phyloP scores from a whole-genome alignment of 495 filamentous ascomycete genomes.

The Neurospora sp. region DNA sequence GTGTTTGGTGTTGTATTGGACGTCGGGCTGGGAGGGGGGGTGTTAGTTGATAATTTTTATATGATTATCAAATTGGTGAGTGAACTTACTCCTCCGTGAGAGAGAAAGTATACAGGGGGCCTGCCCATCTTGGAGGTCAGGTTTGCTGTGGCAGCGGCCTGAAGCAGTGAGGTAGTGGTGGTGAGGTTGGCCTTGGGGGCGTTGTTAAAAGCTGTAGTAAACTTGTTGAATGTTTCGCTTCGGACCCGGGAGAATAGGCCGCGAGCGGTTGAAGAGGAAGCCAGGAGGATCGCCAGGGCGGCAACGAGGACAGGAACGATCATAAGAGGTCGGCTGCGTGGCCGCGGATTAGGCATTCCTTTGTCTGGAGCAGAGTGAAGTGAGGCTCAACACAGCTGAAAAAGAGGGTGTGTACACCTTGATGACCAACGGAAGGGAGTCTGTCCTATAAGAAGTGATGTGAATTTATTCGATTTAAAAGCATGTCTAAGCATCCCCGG shows the following conservation, averaged over 20 bases:
- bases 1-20: constrained; percentile 65
- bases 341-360: neutral
- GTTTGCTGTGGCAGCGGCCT: neutral
- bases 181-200: neutral
- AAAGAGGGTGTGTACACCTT: neutral
- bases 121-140: constrained; percentile 15
- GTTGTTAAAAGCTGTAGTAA: neutral
- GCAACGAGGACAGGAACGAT: neutral
- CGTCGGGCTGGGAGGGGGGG: constrained; percentile 43
- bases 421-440: neutral
- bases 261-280: neutral
- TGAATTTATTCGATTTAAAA: neutral
- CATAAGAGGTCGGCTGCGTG: neutral
- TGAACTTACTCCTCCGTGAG: constrained; percentile 60
- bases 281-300: neutral
- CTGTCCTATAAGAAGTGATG: neutral
- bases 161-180: neutral
- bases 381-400: neutral
- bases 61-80: neutral
- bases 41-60: neutral
- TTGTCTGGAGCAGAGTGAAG: neutral
- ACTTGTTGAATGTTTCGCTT: neutral
- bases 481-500: neutral
- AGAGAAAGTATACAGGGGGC: constrained; percentile 67
- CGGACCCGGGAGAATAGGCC: neutral